These are phyloP conservation scores for Cubamyces lactineus DNA, from an alignment of 768 basidiomycete species.

Conservation along the genomic window DNA sequence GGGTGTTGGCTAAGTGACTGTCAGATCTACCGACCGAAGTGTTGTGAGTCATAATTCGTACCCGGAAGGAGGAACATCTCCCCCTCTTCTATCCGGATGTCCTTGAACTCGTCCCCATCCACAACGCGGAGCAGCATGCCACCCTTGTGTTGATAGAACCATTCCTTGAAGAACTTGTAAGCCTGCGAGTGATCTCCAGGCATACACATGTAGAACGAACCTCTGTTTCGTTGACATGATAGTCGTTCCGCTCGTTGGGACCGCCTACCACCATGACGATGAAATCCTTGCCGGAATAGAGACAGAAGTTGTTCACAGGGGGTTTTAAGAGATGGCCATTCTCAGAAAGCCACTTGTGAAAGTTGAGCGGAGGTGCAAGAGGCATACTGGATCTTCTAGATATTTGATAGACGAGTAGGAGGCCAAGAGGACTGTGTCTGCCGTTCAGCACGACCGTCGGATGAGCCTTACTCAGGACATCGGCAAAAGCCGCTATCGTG, in stretches of 20 bases:
- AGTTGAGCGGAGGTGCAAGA: slow-evolving; percentile 81
- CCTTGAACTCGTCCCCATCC: slow-evolving; percentile 77
- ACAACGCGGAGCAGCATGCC: slow-evolving; percentile 89
- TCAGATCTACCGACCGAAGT: not conserved
- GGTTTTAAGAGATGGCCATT: slow-evolving; percentile 83
- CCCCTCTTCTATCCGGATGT: slow-evolving; percentile 90
- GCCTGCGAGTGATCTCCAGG: too few species aligned
- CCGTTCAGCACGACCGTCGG: not conserved
- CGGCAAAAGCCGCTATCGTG: slow-evolving; percentile 19
- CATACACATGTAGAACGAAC: slow-evolving; percentile 35
- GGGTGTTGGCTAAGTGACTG: slow-evolving; percentile 74
- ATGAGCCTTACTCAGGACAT: slow-evolving; percentile 15
- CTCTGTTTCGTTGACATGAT: slow-evolving; percentile 95
- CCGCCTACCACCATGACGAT: slow-evolving; percentile 97
- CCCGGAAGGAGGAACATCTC: slow-evolving; percentile 97
- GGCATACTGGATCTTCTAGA: slow-evolving; percentile 52
- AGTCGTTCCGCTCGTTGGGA: slow-evolving; percentile 92
- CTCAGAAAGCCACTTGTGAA: slow-evolving; percentile 84
- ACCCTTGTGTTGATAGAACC: slow-evolving; percentile 98
- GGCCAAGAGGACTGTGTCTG: too few species aligned
- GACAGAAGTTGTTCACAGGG: slow-evolving; percentile 90
- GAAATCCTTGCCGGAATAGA: slow-evolving; percentile 83
- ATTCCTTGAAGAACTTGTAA: slow-evolving; percentile 59
- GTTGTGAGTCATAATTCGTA: slow-evolving; percentile 37
- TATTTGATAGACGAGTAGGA: too few species aligned